Conservation (phyloP, 2,329 filamentous ascomycete species). For the Neonectria faginata region DNA sequence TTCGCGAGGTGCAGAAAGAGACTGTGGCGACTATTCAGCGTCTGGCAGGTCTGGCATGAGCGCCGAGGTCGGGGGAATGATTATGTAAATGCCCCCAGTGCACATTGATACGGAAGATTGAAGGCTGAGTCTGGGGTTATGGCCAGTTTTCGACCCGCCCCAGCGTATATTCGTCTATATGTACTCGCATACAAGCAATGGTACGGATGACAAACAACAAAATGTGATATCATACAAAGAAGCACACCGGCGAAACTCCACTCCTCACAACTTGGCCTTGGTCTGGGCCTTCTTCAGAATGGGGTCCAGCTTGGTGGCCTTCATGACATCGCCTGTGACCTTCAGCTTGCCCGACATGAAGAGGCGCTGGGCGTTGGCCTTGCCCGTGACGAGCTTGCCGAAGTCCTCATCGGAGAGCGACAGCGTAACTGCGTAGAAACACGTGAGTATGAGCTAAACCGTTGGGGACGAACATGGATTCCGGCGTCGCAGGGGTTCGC, state of each 20-base stretch:
- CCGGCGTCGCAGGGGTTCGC: not conserved
- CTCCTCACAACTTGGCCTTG: constrained; percentile 81
- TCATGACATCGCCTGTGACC: constrained; percentile 98
- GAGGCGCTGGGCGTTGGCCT: constrained; percentile 92
- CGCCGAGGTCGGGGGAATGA: not conserved
- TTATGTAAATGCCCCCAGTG: too few species aligned
- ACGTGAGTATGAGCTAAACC: constrained; percentile 21
- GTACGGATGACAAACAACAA: constrained; percentile 17
- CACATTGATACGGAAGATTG: not conserved
- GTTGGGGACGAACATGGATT: not conserved
- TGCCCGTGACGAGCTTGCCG: constrained; percentile 81
- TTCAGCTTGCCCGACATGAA: constrained; percentile 99
- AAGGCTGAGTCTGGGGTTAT: not conserved
- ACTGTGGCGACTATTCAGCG: constrained; percentile 51
- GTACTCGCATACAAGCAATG: constrained; percentile 31
- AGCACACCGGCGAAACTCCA: constrained; percentile 3
- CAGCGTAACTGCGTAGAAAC: constrained; percentile 80
- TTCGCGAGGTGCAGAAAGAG: constrained; percentile 54
- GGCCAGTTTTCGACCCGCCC: constrained; percentile 25
- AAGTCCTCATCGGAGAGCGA: constrained; percentile 89
- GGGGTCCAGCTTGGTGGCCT: constrained; percentile 95
- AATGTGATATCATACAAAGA: constrained; percentile 42
- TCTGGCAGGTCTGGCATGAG: constrained; percentile 38
- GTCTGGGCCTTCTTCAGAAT: constrained; percentile 88
- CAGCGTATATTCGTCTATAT: constrained; percentile 37